Evolutionary conservation across 2,329 filamentous ascomycete genomes (phyloP).

Genomic region (Cladosporium phlei): DNA sequence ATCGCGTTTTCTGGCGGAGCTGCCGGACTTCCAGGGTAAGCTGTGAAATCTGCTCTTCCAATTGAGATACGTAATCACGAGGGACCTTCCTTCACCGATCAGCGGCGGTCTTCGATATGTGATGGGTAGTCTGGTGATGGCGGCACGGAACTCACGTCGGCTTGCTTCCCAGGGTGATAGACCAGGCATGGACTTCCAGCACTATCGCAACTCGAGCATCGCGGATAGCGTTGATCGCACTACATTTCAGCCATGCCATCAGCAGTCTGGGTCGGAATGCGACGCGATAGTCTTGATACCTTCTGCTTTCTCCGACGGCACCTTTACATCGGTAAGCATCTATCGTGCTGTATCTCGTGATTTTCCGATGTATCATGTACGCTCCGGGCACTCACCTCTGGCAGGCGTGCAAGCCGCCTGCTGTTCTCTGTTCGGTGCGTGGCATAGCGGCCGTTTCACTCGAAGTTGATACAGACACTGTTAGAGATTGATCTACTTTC

Average conservation of each 20-base stretch:
- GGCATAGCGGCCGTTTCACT: not conserved
- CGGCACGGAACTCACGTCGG: not conserved
- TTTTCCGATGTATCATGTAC: too few species aligned
- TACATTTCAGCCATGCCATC: not conserved
- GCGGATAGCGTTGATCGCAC: not conserved
- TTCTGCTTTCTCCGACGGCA: not conserved
- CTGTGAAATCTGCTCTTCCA: not conserved
- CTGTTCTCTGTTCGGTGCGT: not conserved
- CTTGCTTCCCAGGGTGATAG: not conserved
- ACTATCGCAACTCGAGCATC: not conserved
- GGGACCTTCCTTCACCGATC: not conserved
- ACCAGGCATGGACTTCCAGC: not conserved
- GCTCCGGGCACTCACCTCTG: not conserved
- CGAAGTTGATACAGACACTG: too few species aligned
- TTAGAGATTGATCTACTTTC: too few species aligned
- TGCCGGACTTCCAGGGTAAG: not conserved
- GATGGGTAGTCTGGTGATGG: not conserved
- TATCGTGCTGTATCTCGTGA: too few species aligned
- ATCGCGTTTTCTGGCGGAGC: too few species aligned
- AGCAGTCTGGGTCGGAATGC: not conserved
- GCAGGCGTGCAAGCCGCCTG: not conserved
- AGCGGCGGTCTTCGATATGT: not conserved
- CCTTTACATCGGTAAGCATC: not conserved
- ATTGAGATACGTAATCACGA: not conserved
- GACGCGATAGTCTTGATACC: not conserved